A percentile compares a stretch with the other conserved stretches of the same genome.
These are phyloP conservation scores for Trypanosoma theileri DNA, from an alignment of 208 protist species.

Conservation along the genomic window DNA sequence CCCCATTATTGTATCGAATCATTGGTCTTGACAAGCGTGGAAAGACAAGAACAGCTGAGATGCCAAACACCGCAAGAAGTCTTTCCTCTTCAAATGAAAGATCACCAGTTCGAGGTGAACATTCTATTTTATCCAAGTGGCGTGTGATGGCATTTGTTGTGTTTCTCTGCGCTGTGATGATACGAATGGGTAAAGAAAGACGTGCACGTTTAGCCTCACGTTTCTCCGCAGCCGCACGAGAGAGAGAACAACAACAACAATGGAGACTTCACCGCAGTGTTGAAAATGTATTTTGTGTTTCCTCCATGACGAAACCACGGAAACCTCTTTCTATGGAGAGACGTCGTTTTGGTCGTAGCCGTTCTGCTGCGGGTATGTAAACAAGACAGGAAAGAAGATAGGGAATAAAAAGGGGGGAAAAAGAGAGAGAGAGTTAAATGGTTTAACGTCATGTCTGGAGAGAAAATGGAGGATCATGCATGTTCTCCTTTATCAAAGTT, in stretches of 20 bases:
- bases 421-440: too few species aligned
- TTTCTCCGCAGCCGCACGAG: neutral
- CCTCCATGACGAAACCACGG: neutral
- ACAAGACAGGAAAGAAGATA: too few species aligned
- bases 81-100: neutral
- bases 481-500: too few species aligned
- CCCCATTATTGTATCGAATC: conserved; percentile 4
- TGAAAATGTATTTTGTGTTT: neutral
- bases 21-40: conserved; percentile 20
- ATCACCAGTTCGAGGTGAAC: neutral
- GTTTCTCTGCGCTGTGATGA: conserved; percentile 3
- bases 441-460: too few species aligned
- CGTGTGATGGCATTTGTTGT: conserved; percentile 6
- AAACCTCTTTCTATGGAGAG: neutral
- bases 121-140: conserved; percentile 4
- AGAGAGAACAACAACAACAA: neutral
- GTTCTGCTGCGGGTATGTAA: too few species aligned
- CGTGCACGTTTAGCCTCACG: neutral
- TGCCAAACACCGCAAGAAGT: neutral
- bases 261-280: neutral
- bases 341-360: neutral
- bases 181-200: neutral
- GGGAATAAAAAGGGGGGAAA: too few species aligned
- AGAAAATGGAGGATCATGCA: too few species aligned
- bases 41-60: conserved; percentile 1